Evolutionary conservation across 345 rosid genomes (phyloP).

Genomic region (Hibiscus trionum): DNA sequence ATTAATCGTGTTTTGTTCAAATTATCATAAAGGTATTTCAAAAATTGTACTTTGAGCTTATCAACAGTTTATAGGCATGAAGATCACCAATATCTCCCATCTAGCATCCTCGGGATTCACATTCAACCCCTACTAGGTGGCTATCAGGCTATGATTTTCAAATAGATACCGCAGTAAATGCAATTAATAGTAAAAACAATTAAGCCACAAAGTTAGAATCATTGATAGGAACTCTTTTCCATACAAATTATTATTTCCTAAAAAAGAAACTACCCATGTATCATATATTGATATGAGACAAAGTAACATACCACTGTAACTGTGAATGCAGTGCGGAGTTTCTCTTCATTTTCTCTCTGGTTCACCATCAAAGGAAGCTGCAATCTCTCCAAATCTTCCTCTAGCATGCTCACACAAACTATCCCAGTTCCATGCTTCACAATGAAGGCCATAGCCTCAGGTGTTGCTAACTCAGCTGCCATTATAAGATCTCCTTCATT

Average conservation of each 20-base stretch:
- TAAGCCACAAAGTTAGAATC: not conserved
- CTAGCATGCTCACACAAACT: constrained; percentile 83
- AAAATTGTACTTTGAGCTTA: not conserved
- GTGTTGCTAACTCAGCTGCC: constrained; percentile 81
- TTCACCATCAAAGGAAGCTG: constrained; percentile 81
- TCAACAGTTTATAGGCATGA: not conserved
- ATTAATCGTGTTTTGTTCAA: not conserved
- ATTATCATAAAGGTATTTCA: not conserved
- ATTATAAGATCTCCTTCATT: constrained; percentile 89
- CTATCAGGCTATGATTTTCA: constrained; percentile 6
- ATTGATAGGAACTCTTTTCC: not conserved
- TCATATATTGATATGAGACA: not conserved
- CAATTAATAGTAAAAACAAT: not conserved
- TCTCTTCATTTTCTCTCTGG: constrained; percentile 76
- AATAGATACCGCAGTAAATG: not conserved
- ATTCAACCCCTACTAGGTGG: not conserved
- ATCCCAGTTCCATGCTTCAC: constrained; percentile 92
- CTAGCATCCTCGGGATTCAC: not conserved
- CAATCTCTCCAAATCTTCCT: constrained; percentile 68
- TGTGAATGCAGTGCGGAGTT: constrained; percentile 80
- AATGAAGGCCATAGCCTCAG: constrained; percentile 92
- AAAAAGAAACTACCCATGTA: not conserved
- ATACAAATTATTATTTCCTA: not conserved
- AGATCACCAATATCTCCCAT: not conserved
- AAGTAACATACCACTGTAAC: constrained; percentile 70